Base-by-base conservation (phyloP, 2,329 filamentous ascomycete genomes). In the Alternaria metachromatica region DNA sequence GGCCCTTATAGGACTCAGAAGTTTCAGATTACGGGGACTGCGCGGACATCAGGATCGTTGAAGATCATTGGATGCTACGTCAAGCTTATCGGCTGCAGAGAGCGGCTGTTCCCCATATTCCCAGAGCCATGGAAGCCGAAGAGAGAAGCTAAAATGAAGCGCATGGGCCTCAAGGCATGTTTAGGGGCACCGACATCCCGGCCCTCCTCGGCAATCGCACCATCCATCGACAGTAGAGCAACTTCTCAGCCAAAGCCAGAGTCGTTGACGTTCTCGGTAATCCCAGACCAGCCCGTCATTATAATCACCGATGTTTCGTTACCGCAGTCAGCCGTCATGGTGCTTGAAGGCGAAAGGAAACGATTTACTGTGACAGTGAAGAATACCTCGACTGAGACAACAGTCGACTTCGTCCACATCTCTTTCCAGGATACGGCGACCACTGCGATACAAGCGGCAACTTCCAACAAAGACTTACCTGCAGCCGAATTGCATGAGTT, bases 341-440 rank as follows among this genome's bases (percentile, higher is more conserved):
- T 99, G 11, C 84, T 99, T 6, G 95, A 98, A 81, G 96, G 96
- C 46, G 95, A 99, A 80, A 87, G 87, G 21, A 90, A 89, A 70
- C 84, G 84, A 1, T 96, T 98, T 75, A 90, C 88, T 0, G 86
- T 97, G 15, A 94, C 91, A 0, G 82, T 98, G 13, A 87, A 91
- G 69, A 99, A 99, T 69, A 84, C 88, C 9, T 96, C 93, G 1
- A 70, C 64, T 20, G 78, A 85, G 1, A 94, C 91, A 2, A 85
- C 92, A 2, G 92, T 93, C 1, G 93, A 97, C 75, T 90, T 98
- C 59, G 83, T 97, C 37, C 85, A 96, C 25, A 93, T 97, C 63
- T 94, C 93, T 0, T 97, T 97, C 77, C 90, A 94, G 70, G 94
- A 97, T 80, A 96, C 94, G 1, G 94, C 93, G 0, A 93, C 93